Conservation (phyloP, 345 rosid species). For the Salix exigua region DNA sequence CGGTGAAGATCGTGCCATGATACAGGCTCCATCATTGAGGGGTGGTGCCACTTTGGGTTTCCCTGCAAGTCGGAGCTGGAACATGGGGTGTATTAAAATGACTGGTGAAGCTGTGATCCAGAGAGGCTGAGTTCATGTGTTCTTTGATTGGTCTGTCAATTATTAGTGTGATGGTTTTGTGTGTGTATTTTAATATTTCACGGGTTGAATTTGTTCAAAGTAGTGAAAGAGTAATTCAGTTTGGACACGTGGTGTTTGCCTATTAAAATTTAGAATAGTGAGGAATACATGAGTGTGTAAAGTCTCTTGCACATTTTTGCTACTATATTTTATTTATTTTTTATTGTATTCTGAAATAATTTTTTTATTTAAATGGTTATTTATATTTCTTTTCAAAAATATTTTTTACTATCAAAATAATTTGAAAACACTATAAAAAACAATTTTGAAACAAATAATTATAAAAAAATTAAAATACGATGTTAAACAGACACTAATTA, state of each 20-base stretch:
- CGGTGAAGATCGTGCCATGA: constrained; percentile 1
- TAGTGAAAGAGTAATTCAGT: background rate
- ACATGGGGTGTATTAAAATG: background rate
- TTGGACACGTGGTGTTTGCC: background rate
- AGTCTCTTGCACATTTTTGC: too few species aligned
- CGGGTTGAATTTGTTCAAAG: background rate
- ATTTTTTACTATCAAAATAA: too few species aligned
- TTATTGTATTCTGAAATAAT: too few species aligned
- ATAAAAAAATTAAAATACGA: too few species aligned
- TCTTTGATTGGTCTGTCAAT: background rate
- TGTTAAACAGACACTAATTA: too few species aligned
- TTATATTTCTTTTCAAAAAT: too few species aligned
- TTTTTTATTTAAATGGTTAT: too few species aligned
- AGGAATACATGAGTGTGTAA: background rate
- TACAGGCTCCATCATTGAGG: constrained; percentile 11
- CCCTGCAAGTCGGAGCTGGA: background rate
- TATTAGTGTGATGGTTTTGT: background rate
- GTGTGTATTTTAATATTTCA: background rate
- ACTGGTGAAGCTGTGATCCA: background rate
- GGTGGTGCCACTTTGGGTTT: constrained; percentile 1
- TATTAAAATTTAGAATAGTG: background rate
- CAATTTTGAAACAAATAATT: too few species aligned
- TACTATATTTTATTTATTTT: too few species aligned
- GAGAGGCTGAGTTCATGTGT: background rate
- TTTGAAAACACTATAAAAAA: too few species aligned